A percentile compares a stretch with the other conserved stretches of the same genome.
Conservation (phyloP, 148 eudicot genomes). For the Suaeda aralocaspica region DNA sequence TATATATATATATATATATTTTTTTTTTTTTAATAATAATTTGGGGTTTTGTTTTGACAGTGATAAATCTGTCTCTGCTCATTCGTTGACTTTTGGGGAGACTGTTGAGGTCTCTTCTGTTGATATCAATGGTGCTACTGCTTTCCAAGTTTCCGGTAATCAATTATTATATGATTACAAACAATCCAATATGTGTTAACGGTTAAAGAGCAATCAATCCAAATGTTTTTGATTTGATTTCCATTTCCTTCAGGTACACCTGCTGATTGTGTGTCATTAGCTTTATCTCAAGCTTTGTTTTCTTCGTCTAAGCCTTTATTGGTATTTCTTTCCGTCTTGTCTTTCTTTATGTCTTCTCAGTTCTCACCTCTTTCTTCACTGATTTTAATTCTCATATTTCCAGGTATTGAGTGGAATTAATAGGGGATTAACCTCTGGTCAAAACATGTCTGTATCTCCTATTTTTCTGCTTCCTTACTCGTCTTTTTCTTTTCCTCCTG, state of each 20-base stretch:
- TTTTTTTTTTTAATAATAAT: background rate
- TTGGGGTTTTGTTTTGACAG: conserved; percentile 29
- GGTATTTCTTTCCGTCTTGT: too few species aligned
- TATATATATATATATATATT: background rate
- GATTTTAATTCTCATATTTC: conserved; percentile 10
- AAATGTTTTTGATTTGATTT: too few species aligned
- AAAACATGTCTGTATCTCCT: conserved; percentile 61
- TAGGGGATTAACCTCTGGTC: conserved; percentile 82
- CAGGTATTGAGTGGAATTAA: conserved; percentile 96
- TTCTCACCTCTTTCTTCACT: background rate
- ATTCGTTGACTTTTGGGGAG: conserved; percentile 71
- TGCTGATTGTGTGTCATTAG: conserved; percentile 93
- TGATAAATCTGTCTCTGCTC: conserved; percentile 84
- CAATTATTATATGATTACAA: background rate
- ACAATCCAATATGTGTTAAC: too few species aligned
- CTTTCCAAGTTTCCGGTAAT: conserved; percentile 86
- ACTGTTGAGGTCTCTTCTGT: conserved; percentile 64
- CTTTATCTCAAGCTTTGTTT: conserved; percentile 82
- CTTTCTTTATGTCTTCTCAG: conserved; percentile 28
- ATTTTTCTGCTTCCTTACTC: conserved; percentile 4
- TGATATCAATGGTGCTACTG: conserved; percentile 68
- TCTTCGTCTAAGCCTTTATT: conserved; percentile 86
- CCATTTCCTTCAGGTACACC: conserved; percentile 68
- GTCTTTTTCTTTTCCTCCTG: background rate
- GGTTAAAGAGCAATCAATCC: too few species aligned